Conservation (phyloP, 768 basidiomycete genomes). For the Boletus rubropictus region DNA sequence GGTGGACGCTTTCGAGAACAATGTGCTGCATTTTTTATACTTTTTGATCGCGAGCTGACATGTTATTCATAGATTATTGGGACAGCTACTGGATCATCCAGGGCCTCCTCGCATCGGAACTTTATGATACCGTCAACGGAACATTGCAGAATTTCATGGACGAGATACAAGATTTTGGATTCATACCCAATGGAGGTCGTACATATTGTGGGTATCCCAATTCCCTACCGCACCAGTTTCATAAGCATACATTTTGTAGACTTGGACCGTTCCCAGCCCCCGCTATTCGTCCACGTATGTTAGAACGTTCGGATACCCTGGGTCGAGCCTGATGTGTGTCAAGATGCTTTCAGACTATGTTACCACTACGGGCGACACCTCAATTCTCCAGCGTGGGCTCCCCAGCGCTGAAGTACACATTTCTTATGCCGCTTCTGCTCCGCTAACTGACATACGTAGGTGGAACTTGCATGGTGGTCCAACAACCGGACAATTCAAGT, state of each 20-base stretch:
- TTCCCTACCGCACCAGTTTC: not conserved
- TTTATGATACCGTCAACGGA: constrained; percentile 65
- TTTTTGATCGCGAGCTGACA: not conserved
- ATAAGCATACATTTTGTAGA: constrained; percentile 37
- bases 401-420: constrained; percentile 68
- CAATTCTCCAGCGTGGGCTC: constrained; percentile 75
- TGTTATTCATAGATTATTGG: constrained; percentile 42
- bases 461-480: constrained; percentile 80
- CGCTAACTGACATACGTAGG: constrained; percentile 33
- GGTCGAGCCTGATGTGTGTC: not conserved
- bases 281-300: constrained; percentile 74
- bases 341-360: constrained; percentile 92
- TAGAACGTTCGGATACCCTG: not conserved
- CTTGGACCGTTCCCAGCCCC: constrained; percentile 88
- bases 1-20: constrained; percentile 83
- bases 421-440: not conserved
- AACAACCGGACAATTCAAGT: constrained; percentile 65
- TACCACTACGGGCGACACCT: constrained; percentile 57
- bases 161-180: constrained; percentile 75
- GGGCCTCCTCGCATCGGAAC: constrained; percentile 76
- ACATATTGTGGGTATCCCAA: constrained; percentile 62
- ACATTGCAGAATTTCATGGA: constrained; percentile 96
- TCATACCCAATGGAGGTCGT: constrained; percentile 91
- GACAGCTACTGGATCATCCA: constrained; percentile 84
- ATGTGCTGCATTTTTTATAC: constrained; percentile 45